Conservation (phyloP, 78 protist species). For the Tieghemostelium lacteum region DNA sequence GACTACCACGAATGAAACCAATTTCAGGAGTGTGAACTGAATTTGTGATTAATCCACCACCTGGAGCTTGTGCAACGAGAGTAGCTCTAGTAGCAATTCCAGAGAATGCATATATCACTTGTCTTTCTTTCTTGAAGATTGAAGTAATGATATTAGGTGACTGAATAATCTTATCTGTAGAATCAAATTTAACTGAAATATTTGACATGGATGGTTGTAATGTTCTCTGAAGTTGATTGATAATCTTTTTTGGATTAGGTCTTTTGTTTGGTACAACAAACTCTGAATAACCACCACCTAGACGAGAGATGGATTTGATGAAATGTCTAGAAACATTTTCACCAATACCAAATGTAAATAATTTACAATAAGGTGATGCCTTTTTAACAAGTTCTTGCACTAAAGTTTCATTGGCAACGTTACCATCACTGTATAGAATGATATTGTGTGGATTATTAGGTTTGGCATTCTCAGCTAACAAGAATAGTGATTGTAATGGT, state of each 20-base stretch:
- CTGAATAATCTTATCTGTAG: slow-evolving; percentile 31
- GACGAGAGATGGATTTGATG: slow-evolving; percentile 31
- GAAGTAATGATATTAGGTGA: slow-evolving; percentile 54
- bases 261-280: slow-evolving; percentile 64
- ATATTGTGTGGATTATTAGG: slow-evolving; percentile 30
- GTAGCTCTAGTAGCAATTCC: slow-evolving; percentile 66
- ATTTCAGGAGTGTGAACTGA: slow-evolving; percentile 66
- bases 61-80: slow-evolving; percentile 63
- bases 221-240: slow-evolving; percentile 45
- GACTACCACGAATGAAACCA: slow-evolving; percentile 58
- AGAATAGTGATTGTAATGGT: slow-evolving; percentile 53
- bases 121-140: slow-evolving; percentile 43
- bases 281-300: slow-evolving; percentile 67
- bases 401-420: slow-evolving; percentile 39
- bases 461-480: slow-evolving; percentile 9
- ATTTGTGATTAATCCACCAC: slow-evolving; percentile 59
- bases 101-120: slow-evolving; percentile 60
- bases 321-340: slow-evolving; percentile 45
- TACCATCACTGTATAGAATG: slow-evolving; percentile 67
- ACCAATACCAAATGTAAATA: slow-evolving; percentile 72
- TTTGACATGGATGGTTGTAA: slow-evolving; percentile 67
- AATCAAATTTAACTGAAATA: slow-evolving; percentile 40
- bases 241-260: slow-evolving; percentile 48
- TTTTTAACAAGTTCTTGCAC: slow-evolving; percentile 7
- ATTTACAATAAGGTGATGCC: slow-evolving; percentile 30